Conservation (phyloP, 2,329 filamentous ascomycete genomes). For the Tolypocladium guangdongense region DNA sequence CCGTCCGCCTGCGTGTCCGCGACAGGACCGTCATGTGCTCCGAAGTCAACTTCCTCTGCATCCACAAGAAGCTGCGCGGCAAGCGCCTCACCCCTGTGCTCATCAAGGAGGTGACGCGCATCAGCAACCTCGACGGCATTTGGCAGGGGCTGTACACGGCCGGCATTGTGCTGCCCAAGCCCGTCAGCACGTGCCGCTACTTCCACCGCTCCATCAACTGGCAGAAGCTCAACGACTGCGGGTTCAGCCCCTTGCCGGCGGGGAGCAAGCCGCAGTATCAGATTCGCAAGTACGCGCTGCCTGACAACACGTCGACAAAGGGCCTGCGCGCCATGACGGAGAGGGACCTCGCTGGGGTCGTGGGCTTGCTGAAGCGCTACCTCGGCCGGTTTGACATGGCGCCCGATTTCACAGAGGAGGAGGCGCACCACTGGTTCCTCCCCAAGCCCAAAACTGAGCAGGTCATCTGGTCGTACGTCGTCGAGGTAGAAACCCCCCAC, state of each 20-base stretch:
- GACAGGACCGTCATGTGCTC: conserved; percentile 64
- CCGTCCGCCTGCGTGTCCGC: conserved; percentile 71
- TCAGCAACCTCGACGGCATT: conserved; percentile 75
- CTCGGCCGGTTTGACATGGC: conserved; percentile 72
- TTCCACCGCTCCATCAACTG: conserved; percentile 91
- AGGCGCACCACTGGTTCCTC: conserved; percentile 82
- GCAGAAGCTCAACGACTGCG: conserved; percentile 90
- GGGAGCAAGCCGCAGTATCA: conserved; percentile 80
- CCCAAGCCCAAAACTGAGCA: conserved; percentile 57
- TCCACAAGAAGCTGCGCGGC: conserved; percentile 93
- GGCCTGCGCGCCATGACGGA: conserved; percentile 72
- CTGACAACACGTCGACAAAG: conserved; percentile 58
- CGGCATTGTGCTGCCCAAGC: conserved; percentile 81
- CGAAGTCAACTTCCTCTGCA: conserved; percentile 96
- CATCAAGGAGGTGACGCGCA: conserved; percentile 94
- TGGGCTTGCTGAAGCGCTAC: conserved; percentile 66
- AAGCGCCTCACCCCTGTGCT: conserved; percentile 89
- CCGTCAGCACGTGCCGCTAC: conserved; percentile 87
- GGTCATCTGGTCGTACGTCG: conserved; percentile 89
- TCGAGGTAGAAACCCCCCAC: conserved; percentile 46
- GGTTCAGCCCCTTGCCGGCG: conserved; percentile 79
- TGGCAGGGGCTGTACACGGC: conserved; percentile 97
- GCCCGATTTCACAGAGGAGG: conserved; percentile 67
- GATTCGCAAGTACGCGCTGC: conserved; percentile 75
- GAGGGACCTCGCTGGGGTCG: conserved; percentile 67